Base-by-base conservation (phyloP, 805 yeast genomes). In the Kazachstania viticola region DNA sequence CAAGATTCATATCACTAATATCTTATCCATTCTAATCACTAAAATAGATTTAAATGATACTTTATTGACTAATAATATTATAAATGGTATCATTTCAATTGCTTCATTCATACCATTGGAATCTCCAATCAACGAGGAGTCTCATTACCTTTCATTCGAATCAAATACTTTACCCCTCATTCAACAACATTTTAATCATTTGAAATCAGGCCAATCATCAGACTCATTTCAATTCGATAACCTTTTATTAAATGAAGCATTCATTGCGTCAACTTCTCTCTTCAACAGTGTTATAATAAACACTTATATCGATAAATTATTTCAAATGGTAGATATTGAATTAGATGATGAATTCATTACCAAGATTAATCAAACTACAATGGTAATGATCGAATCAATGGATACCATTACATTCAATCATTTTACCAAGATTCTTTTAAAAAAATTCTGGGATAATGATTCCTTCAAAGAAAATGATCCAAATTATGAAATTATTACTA, bases 11-110 rank as follows among this genome's bases (percentile, higher is more conserved):
- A 59, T 84, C 8, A 73, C 91, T 0, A 71, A 93, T 34, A 61
- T 91, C 9, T 51, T 87, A 22, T 70, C 75, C 18, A 65, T 82
- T 54, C 60, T 78, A 3, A 54, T 85, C 8, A 80, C 84, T 0
- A 95, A 93, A 23, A 73, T 91, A 18, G 97, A 91, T 51, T 73
- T 87, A 1, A 91, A 87, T 51, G 98, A 91, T 54, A 65, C 84
- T 30, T 67, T 65, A n/a, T 74, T 87, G 49, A 76, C 95, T 0
- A 64, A 75, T n/a, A 67, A 73, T 33, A 69, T 94, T 0, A 58
- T 87, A 25, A 70, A 75, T 36, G 67, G 82, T 14, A 69, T 91
- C 36, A 78, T 82, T 8, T 65, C 82, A 0, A 70, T 78, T 17
- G 76, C 87, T 0, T 62, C 79, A 4, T 78, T 75, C 32, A 69